Evolutionary conservation across 495 filamentous ascomycete genomes (phyloP).

Genomic region (Lasiosphaeria miniovina): DNA sequence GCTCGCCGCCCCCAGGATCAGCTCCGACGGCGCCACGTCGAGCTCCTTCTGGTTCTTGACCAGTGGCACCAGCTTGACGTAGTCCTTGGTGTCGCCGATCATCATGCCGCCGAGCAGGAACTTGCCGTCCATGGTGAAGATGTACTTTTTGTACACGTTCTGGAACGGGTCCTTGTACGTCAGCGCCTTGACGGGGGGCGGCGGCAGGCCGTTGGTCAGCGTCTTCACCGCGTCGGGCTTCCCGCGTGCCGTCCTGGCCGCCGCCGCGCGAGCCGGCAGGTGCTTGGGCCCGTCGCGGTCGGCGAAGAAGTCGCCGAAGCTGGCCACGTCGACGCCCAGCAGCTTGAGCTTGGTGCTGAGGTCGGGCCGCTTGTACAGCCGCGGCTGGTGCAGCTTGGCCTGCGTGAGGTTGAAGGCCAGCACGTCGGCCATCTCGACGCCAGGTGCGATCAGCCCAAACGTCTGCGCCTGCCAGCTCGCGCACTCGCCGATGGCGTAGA

Average conservation of each 20-base stretch:
- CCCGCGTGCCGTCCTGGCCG: constrained; percentile 28
- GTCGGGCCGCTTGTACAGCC: constrained; percentile 79
- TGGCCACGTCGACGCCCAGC: constrained; percentile 89
- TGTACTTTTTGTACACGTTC: constrained; percentile 94
- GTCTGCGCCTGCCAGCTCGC: constrained; percentile 93
- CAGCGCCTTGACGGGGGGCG: constrained; percentile 73
- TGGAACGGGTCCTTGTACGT: constrained; percentile 92
- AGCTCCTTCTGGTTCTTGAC: constrained; percentile 84
- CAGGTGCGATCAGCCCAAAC: constrained; percentile 90
- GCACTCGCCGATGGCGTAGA: constrained; percentile 94
- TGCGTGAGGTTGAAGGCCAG: constrained; percentile 93
- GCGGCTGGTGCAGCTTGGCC: constrained; percentile 64
- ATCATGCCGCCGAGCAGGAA: constrained; percentile 96
- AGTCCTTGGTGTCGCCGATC: constrained; percentile 94
- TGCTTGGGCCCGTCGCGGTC: constrained; percentile 83
- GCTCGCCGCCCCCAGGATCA: constrained; percentile 71
- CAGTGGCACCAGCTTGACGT: constrained; percentile 91
- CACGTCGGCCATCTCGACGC: constrained; percentile 95
- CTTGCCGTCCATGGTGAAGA: constrained; percentile 91
- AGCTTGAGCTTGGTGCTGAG: constrained; percentile 94
- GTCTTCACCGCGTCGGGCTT: constrained; percentile 37
- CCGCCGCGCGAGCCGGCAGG: constrained; percentile 53
- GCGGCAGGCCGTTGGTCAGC: constrained; percentile 52
- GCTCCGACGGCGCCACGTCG: constrained; percentile 77
- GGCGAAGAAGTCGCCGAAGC: constrained; percentile 95